phyloP scores from a whole-genome alignment of 148 eudicot species.

The Agrostemma githago region DNA sequence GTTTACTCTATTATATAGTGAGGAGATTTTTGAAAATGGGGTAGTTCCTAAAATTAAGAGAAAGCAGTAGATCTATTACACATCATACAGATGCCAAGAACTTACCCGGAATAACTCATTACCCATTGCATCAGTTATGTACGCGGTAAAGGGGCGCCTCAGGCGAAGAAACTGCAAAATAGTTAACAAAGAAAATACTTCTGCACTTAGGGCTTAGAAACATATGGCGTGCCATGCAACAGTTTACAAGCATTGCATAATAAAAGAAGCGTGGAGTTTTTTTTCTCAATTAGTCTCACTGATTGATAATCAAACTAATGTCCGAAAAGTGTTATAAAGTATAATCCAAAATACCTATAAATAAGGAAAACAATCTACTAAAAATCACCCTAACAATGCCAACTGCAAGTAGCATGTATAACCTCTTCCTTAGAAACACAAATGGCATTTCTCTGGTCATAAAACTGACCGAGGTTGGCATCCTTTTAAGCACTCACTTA shows the following conservation, averaged over 20 bases:
- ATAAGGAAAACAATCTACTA: conserved; percentile 1
- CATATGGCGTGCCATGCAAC: background rate
- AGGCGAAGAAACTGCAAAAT: conserved; percentile 73
- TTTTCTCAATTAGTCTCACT: background rate
- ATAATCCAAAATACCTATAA: background rate
- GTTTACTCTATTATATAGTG: background rate
- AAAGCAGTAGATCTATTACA: background rate
- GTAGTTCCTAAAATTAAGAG: background rate
- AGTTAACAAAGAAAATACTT: conserved; percentile 6
- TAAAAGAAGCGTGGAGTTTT: background rate
- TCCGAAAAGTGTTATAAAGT: background rate
- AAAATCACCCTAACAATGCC: background rate
- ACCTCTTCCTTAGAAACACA: background rate
- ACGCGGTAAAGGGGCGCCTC: conserved; percentile 86
- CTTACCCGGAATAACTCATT: conserved; percentile 80
- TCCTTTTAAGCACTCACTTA: background rate
- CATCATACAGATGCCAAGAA: conserved; percentile 8
- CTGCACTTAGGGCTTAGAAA: background rate
- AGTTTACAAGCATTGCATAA: background rate
- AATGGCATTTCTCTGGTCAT: background rate
- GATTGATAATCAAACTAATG: conserved; percentile 1
- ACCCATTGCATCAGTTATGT: conserved; percentile 76
- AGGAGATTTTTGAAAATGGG: background rate
- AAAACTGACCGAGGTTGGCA: background rate
- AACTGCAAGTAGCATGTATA: background rate